phyloP scores from a whole-genome alignment of 2,329 filamentous ascomycete genomes.

The Clarireedia homoeocarpa region DNA sequence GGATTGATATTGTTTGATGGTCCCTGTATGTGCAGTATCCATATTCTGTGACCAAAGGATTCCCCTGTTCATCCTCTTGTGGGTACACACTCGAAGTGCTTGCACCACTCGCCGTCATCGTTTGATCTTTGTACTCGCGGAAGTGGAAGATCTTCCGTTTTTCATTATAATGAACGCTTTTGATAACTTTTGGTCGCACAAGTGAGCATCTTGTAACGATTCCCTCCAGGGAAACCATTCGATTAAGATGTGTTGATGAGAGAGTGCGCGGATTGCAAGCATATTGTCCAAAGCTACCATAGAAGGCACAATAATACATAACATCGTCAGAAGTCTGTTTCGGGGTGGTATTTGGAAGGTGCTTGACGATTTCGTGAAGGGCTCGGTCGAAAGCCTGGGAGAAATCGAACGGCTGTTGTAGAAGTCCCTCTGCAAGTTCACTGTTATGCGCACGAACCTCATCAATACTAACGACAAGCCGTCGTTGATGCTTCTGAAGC shows the following conservation, averaged over 20 bases:
- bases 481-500: conserved; percentile 59
- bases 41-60: conserved; percentile 89
- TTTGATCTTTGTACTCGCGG: conserved; percentile 90
- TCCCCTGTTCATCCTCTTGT: conserved; percentile 86
- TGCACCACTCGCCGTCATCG: conserved; percentile 82
- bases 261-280: conserved; percentile 91
- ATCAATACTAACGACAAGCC: conserved; percentile 71
- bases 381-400: conserved; percentile 82
- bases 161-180: conserved; percentile 96
- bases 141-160: conserved; percentile 78
- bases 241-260: conserved; percentile 81
- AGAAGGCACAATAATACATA: conserved; percentile 93
- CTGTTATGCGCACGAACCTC: conserved; percentile 82
- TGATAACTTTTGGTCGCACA: conserved; percentile 93
- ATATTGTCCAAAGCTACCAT: conserved; percentile 91
- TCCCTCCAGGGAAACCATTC: conserved; percentile 94
- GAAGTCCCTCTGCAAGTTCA: conserved; percentile 70
- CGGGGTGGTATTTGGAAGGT: conserved; percentile 65
- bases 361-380: conserved; percentile 79
- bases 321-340: conserved; percentile 72
- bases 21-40: conserved; percentile 93
- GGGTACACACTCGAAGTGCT: conserved; percentile 91
- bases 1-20: conserved; percentile 95
- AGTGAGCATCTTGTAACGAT: conserved; percentile 96
- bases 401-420: conserved; percentile 83